Percentiles rank a stretch among this genome's conserved stretches.
phyloP scores from a whole-genome alignment of 148 eudicot species.

The Pharnaceum exiguum region DNA sequence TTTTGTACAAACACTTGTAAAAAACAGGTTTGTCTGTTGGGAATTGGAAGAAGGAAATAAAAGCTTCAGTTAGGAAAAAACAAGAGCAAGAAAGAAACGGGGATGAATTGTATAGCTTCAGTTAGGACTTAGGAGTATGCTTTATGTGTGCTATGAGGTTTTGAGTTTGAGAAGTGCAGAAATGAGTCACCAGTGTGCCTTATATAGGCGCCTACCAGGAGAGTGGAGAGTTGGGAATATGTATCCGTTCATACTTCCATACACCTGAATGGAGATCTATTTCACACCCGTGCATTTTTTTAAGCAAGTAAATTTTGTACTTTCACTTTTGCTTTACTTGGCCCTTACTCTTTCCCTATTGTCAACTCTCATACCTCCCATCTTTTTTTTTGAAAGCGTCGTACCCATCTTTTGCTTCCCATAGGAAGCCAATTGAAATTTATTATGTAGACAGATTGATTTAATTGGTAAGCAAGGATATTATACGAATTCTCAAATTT shows the following conservation, averaged over 20 bases:
- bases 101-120: background rate
- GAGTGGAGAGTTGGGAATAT: background rate
- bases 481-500: no score
- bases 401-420: background rate
- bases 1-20: no score
- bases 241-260: no score
- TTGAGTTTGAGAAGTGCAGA: background rate
- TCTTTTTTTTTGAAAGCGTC: background rate
- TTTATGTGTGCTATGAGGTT: background rate
- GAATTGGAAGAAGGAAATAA: no score
- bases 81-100: background rate
- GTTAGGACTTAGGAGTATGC: background rate
- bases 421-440: background rate
- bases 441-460: no score
- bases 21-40: background rate
- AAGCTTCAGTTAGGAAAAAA: background rate
- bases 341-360: constrained; percentile 6
- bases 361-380: constrained; percentile 8
- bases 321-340: constrained; percentile 25
- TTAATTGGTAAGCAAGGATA: no score
- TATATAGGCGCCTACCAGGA: constrained; percentile 5
- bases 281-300: constrained; percentile 3
- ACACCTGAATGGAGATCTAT: no score
- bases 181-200: background rate
- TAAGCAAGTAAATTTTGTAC: no score